phyloP scores from a whole-genome alignment of 1,284 basidiomycete species.

The Puccinia polysora region DNA sequence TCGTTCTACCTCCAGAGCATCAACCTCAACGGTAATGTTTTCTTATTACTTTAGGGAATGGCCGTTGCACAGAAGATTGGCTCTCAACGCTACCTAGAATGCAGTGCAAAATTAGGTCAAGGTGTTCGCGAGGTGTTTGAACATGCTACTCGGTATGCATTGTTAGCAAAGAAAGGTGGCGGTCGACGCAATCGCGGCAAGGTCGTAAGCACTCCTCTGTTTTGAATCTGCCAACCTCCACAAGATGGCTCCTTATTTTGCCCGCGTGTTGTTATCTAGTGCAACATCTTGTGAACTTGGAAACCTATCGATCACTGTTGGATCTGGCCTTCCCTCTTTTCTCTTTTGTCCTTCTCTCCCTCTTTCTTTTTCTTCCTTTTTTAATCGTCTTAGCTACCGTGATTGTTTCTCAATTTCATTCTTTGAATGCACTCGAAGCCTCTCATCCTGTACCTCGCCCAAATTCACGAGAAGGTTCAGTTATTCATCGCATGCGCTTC shows the following conservation, averaged over 20 bases:
- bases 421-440: neutral
- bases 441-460: neutral
- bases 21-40: too few species aligned
- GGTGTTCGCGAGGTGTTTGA: constrained; percentile 90
- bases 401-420: neutral
- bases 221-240: neutral
- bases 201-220: neutral
- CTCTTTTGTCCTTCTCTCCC: neutral
- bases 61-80: constrained; percentile 82
- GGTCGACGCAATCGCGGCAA: constrained; percentile 12
- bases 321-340: neutral
- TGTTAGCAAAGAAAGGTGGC: constrained; percentile 55
- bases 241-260: neutral
- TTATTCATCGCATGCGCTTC: too few species aligned
- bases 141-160: constrained; percentile 74
- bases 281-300: neutral
- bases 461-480: too few species aligned
- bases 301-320: too few species aligned
- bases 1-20: neutral
- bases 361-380: neutral
- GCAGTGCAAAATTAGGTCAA: constrained; percentile 79
- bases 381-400: neutral
- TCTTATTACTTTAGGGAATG: constrained; percentile 61
- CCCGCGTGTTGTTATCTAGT: neutral
- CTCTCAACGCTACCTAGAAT: constrained; percentile 81